Base-by-base conservation (phyloP, 495 filamentous ascomycete species). In the Tricharina praecox region DNA sequence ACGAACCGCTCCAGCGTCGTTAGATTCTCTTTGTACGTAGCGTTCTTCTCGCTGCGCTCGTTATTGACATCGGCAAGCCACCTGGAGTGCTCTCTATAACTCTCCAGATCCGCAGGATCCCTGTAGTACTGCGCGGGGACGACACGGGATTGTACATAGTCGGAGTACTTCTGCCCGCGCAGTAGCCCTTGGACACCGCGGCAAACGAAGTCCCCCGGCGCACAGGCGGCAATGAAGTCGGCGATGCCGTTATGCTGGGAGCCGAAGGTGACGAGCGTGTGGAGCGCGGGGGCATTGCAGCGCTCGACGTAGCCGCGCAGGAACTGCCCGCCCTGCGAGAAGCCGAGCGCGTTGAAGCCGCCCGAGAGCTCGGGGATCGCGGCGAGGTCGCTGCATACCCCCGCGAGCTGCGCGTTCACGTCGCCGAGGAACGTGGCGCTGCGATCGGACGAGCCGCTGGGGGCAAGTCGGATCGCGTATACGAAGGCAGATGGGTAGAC, bases 51-150 rank as follows among this genome's bases (percentile, higher is more conserved):
- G 1, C 37, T 61, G 2, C 92, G 71, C 73, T 96, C 90, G 60
- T 94, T 95, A 65, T 99, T 99, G 63, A 96, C 78, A 63, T 96
- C 88, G n/a, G 88, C 90, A n/a, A 99, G 69, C 63, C 88, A 94
- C 58, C 87, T 92, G 60, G 83, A 90, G 61, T 78, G 51, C 56
- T 82, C 77, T 15, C 95, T 70, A 61, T 95, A 97, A 25, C 64
- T 58, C 3, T 79, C 78, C 47, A 83, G 63, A 51, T 85, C 73
- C 1, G 63, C 67, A 0, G 79, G 77, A 54, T 90, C 75, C 20
- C 88, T 78, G 68, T 79, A 96, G 63, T 99, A 99, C 66, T 99
- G 90, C 43, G 92, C 92, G 0, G 90, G 90, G 3, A 97, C 84
- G 4, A 97, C 67, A 21, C 68, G 71, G 41, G 65, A 66, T 69